Conservation (phyloP, 495 filamentous ascomycete species). For the Lindgomyces ingoldianus region DNA sequence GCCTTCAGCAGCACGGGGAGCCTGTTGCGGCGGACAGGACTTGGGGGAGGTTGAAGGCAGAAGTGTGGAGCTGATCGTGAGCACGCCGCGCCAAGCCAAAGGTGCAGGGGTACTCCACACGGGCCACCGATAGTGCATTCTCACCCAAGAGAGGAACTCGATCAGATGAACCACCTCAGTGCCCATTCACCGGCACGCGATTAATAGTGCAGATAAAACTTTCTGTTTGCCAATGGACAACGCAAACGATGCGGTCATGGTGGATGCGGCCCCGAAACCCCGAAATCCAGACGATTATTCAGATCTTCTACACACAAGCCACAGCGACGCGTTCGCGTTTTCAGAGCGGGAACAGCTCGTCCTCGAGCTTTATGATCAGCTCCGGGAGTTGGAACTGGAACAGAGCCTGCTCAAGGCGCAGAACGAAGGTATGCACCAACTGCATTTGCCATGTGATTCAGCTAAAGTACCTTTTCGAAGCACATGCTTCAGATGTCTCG, state of each 20-base stretch:
- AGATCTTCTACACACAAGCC: constrained; percentile 24
- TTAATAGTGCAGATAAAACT: not conserved
- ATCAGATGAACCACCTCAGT: constrained; percentile 14
- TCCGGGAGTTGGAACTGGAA: constrained; percentile 70
- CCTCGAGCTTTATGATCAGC: constrained; percentile 66
- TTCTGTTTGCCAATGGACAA: constrained; percentile 6
- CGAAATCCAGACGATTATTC: constrained; percentile 10
- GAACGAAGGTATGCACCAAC: constrained; percentile 8
- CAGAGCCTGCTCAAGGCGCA: constrained; percentile 65
- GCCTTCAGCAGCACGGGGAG: constrained; percentile 14
- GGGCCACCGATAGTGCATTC: not conserved
- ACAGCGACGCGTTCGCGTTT: constrained; percentile 54
- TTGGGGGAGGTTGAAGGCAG: constrained; percentile 2
- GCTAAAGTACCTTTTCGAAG: constrained; percentile 17
- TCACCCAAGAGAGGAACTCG: not conserved
- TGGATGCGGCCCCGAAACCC: not conserved
- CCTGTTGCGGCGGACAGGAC: constrained; percentile 11
- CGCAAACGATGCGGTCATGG: constrained; percentile 16
- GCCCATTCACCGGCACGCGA: not conserved
- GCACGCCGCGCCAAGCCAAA: constrained; percentile 17
- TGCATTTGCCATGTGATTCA: constrained; percentile 1
- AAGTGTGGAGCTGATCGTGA: constrained; percentile 11
- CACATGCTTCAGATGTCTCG: constrained; percentile 28
- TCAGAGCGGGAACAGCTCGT: constrained; percentile 63
- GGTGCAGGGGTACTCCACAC: constrained; percentile 12